phyloP scores from a whole-genome alignment of 129 eudicot genomes.

The Scalesia atractyloides region DNA sequence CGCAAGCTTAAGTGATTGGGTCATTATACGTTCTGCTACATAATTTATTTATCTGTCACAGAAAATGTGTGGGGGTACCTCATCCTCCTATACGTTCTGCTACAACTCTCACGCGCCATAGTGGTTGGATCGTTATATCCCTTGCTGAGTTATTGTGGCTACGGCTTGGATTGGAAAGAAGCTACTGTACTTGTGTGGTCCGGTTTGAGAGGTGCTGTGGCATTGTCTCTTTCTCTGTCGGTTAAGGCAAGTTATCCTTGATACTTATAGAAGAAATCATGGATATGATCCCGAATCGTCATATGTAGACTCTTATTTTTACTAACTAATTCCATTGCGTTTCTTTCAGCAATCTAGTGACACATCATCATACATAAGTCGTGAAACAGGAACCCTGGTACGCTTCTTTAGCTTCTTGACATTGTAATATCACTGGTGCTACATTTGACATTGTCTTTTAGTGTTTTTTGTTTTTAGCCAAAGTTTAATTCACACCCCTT shows the following conservation, averaged over 20 bases:
- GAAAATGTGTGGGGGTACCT: constrained; percentile 91
- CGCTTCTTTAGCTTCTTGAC: constrained; percentile 22
- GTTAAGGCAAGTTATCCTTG: constrained; percentile 65
- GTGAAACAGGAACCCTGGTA: constrained; percentile 84
- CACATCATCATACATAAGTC: constrained; percentile 49
- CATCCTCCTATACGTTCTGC: constrained; percentile 67
- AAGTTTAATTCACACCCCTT: too few species aligned
- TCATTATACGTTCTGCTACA: background rate
- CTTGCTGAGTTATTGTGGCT: constrained; percentile 69
- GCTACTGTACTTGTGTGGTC: constrained; percentile 83
- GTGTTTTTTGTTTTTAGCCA: too few species aligned
- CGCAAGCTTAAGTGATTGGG: background rate
- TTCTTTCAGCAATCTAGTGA: constrained; percentile 75
- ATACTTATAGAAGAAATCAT: background rate
- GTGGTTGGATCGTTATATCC: constrained; percentile 83
- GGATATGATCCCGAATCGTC: background rate
- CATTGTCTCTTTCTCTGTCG: constrained; percentile 85
- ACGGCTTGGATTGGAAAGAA: constrained; percentile 97
- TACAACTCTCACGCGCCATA: constrained; percentile 65
- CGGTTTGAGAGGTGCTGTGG: constrained; percentile 95
- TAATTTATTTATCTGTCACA: constrained; percentile 25
- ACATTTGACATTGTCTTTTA: background rate
- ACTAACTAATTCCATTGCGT: constrained; percentile 6
- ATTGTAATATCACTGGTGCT: background rate
- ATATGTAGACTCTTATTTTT: background rate